phyloP scores from a whole-genome alignment of 1,284 basidiomycete species.

The Ganoderma lucidum region DNA sequence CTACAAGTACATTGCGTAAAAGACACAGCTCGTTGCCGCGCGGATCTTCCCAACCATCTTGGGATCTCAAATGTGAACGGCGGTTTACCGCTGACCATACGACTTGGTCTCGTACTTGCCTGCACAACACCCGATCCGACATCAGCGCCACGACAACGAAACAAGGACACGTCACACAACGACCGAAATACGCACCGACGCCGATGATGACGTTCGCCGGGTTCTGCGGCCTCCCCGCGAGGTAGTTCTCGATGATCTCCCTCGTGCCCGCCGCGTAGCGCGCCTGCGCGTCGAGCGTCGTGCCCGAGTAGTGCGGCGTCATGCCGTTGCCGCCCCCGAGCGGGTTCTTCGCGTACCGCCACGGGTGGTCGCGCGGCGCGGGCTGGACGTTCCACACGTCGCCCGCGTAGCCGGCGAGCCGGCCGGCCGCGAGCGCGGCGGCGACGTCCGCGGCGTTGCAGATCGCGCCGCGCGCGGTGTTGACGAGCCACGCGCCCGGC shows the following conservation, averaged over 20 bases:
- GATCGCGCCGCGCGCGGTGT: constrained; percentile 95
- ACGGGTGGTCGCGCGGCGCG: constrained; percentile 86
- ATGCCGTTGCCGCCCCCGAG: constrained; percentile 86
- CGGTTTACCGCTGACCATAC: constrained; percentile 32
- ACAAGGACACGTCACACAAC: too few species aligned
- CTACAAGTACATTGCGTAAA: constrained; percentile 5
- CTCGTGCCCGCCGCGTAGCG: constrained; percentile 87
- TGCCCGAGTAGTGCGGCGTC: constrained; percentile 90
- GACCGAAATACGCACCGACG: constrained; percentile 42
- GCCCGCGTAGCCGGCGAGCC: constrained; percentile 75
- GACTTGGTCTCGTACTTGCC: constrained; percentile 69
- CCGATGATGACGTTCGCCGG: constrained; percentile 86
- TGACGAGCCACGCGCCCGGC: constrained; percentile 89
- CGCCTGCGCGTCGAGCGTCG: constrained; percentile 90
- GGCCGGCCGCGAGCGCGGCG: constrained; percentile 81
- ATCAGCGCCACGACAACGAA: neutral
- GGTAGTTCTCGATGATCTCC: constrained; percentile 84
- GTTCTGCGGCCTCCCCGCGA: constrained; percentile 73
- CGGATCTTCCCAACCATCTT: neutral
- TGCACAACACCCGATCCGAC: neutral
- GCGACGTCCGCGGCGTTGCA: constrained; percentile 85
- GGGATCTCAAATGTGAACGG: neutral
- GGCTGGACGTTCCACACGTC: constrained; percentile 86
- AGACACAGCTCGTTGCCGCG: neutral
- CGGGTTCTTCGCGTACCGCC: constrained; percentile 85